Percentiles rank a stretch among this genome's conserved stretches.
phyloP scores from a whole-genome alignment of 2,329 filamentous ascomycete species.

The Phyllosticta ampelicida region DNA sequence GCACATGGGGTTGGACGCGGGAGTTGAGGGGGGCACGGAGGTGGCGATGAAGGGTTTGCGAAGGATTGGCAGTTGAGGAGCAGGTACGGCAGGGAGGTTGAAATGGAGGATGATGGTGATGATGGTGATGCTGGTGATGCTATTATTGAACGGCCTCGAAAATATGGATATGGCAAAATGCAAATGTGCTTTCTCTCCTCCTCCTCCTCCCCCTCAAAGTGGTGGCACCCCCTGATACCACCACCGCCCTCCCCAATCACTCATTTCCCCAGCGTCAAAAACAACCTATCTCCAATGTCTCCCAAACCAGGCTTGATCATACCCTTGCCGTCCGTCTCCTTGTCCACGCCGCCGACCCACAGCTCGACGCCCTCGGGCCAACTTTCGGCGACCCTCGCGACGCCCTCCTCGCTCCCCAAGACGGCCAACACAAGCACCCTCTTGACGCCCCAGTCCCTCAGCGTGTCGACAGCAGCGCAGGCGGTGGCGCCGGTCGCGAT shows the following conservation, averaged over 20 bases:
- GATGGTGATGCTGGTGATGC: too few relatives aligned
- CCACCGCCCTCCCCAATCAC: not conserved
- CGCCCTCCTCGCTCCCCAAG: constrained; percentile 60
- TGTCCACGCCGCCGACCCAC: constrained; percentile 74
- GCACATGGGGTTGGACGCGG: too few relatives aligned
- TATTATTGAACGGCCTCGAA: too few relatives aligned
- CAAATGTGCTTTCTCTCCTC: not conserved
- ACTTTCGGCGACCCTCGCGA: constrained; percentile 58
- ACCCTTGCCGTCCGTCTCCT: constrained; percentile 60
- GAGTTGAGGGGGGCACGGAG: too few relatives aligned
- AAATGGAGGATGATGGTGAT: not conserved
- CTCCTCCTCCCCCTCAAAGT: not conserved
- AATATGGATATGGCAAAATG: not conserved
- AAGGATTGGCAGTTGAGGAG: not conserved
- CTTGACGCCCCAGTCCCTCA: constrained; percentile 86
- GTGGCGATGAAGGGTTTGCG: not conserved
- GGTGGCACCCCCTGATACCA: not conserved
- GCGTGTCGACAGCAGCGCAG: constrained; percentile 76
- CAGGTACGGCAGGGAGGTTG: too few relatives aligned
- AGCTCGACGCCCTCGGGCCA: constrained; percentile 71
- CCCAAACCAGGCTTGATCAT: constrained; percentile 89
- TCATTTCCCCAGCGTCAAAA: constrained; percentile 77
- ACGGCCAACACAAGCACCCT: constrained; percentile 67
- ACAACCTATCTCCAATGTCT: constrained; percentile 83
- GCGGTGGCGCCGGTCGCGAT: constrained; percentile 91